Evolutionary conservation across 225 moss, liverwort and hornwort genomes (phyloP).

Genomic region (Pseudoscleropodium purum): DNA sequence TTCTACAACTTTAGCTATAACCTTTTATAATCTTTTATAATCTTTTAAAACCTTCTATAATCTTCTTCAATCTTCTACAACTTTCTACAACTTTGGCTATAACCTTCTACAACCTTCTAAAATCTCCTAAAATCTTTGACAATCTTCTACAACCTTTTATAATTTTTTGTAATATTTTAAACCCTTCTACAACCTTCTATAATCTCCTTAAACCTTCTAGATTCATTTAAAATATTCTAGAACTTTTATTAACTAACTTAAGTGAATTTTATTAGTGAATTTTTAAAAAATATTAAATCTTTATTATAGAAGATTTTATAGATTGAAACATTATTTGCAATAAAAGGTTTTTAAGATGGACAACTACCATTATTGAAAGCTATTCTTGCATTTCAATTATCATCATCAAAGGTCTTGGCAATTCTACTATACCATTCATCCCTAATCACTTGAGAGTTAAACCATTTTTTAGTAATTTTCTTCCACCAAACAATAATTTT

Average conservation of each 20-base stretch:
- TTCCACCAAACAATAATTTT: background rate
- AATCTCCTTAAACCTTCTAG: background rate
- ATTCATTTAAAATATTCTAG: background rate
- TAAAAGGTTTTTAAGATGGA: background rate
- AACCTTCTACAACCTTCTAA: background rate
- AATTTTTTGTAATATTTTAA: accelerated
- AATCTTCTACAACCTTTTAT: background rate
- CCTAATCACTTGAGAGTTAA: accelerated
- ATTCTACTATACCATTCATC: background rate
- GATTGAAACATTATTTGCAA: background rate
- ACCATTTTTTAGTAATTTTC: background rate
- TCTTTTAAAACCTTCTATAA: background rate
- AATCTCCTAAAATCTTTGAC: background rate
- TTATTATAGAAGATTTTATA: background rate
- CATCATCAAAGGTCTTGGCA: background rate
- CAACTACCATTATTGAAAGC: background rate
- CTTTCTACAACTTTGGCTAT: background rate
- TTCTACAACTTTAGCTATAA: background rate
- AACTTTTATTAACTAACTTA: accelerated
- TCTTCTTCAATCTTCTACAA: background rate
- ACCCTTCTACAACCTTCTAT: background rate
- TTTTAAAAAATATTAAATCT: background rate
- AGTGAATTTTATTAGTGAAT: background rate
- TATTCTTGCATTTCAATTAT: too few species aligned
- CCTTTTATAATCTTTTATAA: too few species aligned